Evolutionary conservation across 1,284 basidiomycete species (phyloP), one percentile per base, ranked within the genome.

Genomic region (Ceratobasidium sp.): DNA sequence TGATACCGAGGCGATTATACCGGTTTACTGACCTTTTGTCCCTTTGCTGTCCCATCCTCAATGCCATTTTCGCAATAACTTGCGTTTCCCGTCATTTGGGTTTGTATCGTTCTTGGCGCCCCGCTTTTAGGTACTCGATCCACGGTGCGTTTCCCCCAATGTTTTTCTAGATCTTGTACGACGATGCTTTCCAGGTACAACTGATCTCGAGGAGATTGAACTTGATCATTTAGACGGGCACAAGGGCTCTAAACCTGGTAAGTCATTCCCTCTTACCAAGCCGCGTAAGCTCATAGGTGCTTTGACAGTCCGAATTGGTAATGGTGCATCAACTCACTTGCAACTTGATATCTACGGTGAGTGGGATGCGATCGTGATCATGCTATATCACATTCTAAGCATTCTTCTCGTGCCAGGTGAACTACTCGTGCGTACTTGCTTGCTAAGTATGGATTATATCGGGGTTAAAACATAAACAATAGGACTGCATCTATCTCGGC

Each of bases 271-370:
- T 25, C 25, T 13, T 62, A 19, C 44, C 36, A 9, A 16, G 13
- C 50, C 25, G 21, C 33, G 29, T 54, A 8, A 9, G n/a, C 25
- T 29, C 14, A 29, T 66, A 30, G n/a, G 3, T 21, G 21, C 56
- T 52, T 47, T 27, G 56, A 86, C 21, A 41, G 72, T 81, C 14
- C 73, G 93, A 16, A 92, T 95, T 71, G 93, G 92, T 1, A 94
- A 94, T 75, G 93, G 93, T 3, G 93, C 91, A 0, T 92, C 91
- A 1, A 89, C 94, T 75, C 93, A 96, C 77, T 76, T 95, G 2
- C 93, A 96, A 74, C 79, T 96, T 71, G 94, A 96, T 77, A 95
- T 96, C 56, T 95, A 95, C 73, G 94, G 93, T 46, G 93, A 92
- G 80, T 76, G 91, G 46, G 53, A 73, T n/a, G n/a, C n/a, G n/a